Evolutionary conservation across 768 basidiomycete species (phyloP), one percentile per base, ranked within the genome.

Genomic region (Podaxis sp.): DNA sequence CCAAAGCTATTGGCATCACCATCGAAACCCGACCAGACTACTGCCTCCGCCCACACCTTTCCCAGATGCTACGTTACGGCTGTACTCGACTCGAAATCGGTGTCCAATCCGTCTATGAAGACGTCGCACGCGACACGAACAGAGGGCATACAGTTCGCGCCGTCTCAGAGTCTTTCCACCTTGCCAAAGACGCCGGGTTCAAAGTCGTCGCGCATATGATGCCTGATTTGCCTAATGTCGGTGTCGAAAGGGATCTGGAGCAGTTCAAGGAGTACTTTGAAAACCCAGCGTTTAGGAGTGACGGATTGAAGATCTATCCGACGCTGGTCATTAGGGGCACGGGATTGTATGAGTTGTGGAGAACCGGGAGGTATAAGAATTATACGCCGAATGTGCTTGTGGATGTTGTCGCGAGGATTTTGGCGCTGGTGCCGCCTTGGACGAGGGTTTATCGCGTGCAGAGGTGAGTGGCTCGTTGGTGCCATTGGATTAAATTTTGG

Each of bases 151-250:
- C 97, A 25, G 97, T 99, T 55, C 94, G 94, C 57, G 94, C 96
- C 8, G 96, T 98, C 58, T 89, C 93, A 52, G 96, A 99, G 74
- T 93, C 91, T 12, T 99, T 99, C 77, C 96, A 98, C 70, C 87
- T 99, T 69, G 90, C 95, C 19, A 99, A 99, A 74, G 96, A 99
- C 69, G 97, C 96, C 1, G 97, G 97, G 3, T 99, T 97, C 88
- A 99, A 99, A 76, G 96, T 99, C 59, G 97, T 99, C 29, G 96
- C 96, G 19, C 97, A 99, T 73, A 98, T 98, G 97, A 99, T 99
- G 96, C 95, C 96, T 13, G 96, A 99, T 74, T 84, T 98, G 8
- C 96, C 96, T 8, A 99, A 99, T 72, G 93, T 98, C 61, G 97
- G 97, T 37, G 83, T 96, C 63, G 97, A 98, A 77, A 87, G 97